Evolutionary conservation across 2,329 filamentous ascomycete genomes (phyloP), one percentile per base, ranked within the genome.

Genomic region (Diaporthe capsici): DNA sequence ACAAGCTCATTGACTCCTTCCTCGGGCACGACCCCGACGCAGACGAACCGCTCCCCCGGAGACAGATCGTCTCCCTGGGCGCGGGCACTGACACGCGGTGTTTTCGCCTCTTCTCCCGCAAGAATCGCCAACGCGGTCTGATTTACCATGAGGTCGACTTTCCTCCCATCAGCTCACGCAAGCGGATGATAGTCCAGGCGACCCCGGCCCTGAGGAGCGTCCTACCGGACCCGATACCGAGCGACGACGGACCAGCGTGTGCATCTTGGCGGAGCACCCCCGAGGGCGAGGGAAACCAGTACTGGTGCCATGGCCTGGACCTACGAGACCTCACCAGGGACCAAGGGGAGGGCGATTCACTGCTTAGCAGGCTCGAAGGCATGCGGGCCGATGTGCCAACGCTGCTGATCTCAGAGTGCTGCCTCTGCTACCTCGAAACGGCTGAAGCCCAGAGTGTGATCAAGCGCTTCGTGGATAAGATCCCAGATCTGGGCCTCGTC

Each of bases 81-180:
- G 96, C 97, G 22, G 97, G 97, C 34, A 98, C 96, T 15, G 97
- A 99, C 82, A 98, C 97, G 9, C 91, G 97, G 22, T 93, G 92
- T 76, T 95, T 98, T 81, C 92, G 95, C 28, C 86, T 98, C 1
- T 89, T 94, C 76, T 84, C 90, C 12, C 82, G 85, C 22, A 82
- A 86, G 0, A 72, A 76, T 9, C 75, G 77, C 31, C 77, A 80
- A 7, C 74, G 80, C 20, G 81, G 84, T 17, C 83, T 98, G 25
- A 83, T 93, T 75, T 99, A 98, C 83, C 96, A 98, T 83, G 97
- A 99, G 83, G 87, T 99, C 74, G 97, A 99, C 84, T 98, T 98
- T 80, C 89, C 94, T 0, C 84, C 89, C 31, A 95, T 96, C 73
- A 92, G 92, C n/a, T 82, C 86, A 3, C 88, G 89, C 57, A 98